Evolutionary conservation across 2,329 filamentous ascomycete genomes (phyloP).

Genomic region (Trichoderma citrinoviride): DNA sequence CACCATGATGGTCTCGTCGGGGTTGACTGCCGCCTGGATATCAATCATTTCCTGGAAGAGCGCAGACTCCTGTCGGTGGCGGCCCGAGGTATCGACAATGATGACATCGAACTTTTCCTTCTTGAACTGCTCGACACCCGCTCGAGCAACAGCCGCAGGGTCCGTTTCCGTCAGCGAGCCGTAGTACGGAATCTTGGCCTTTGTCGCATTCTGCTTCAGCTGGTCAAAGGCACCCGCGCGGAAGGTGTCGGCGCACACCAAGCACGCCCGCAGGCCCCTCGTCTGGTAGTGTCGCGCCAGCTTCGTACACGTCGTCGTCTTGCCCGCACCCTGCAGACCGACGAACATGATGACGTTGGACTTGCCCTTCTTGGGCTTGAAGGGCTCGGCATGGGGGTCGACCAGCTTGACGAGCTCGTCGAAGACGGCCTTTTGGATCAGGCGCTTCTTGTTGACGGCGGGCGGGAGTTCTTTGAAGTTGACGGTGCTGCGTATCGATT

Average conservation of each 20-base stretch:
- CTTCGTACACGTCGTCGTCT: slow-evolving; percentile 98
- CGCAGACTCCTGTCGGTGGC: slow-evolving; percentile 91
- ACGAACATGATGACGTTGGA: slow-evolving; percentile 99
- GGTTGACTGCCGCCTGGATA: slow-evolving; percentile 84
- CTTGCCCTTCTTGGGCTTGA: slow-evolving; percentile 95
- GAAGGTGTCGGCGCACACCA: slow-evolving; percentile 98
- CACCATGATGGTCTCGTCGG: slow-evolving; percentile 98
- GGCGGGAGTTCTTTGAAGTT: slow-evolving; percentile 93
- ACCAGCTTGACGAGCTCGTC: slow-evolving; percentile 95
- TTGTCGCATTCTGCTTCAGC: slow-evolving; percentile 97
- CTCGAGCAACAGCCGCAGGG: slow-evolving; percentile 86
- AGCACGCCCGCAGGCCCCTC: slow-evolving; percentile 84
- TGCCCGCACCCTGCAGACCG: slow-evolving; percentile 93
- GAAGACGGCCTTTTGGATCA: slow-evolving; percentile 97
- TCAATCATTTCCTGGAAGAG: slow-evolving; percentile 98
- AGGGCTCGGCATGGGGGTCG: slow-evolving; percentile 90
- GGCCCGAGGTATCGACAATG: slow-evolving; percentile 94
- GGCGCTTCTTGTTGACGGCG: slow-evolving; percentile 94
- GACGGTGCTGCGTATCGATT: slow-evolving; percentile 85
- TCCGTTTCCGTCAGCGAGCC: slow-evolving; percentile 95
- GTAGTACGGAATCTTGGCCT: slow-evolving; percentile 98
- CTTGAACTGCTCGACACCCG: slow-evolving; percentile 98
- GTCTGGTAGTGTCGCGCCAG: slow-evolving; percentile 92
- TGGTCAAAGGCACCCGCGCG: slow-evolving; percentile 98
- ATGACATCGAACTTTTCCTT: slow-evolving; percentile 98